Evolutionary conservation across 2,329 filamentous ascomycete genomes (phyloP).

Genomic region (Colletotrichum gigasporum): DNA sequence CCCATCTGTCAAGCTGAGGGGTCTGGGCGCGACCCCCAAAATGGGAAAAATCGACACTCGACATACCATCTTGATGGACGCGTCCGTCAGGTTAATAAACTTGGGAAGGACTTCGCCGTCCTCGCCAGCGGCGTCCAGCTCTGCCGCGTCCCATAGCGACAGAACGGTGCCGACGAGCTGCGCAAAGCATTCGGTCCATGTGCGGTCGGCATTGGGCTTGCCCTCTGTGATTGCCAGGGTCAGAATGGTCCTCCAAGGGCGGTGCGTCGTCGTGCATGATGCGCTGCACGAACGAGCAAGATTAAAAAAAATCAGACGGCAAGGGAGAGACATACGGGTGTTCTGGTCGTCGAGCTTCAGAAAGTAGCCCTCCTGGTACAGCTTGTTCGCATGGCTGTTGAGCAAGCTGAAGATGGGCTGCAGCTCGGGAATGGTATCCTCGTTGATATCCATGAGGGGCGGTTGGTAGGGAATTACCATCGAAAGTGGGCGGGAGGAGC

Average conservation of each 20-base stretch:
- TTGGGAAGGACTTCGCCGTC: slow-evolving; percentile 87
- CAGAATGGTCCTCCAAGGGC: slow-evolving; percentile 2
- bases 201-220: slow-evolving; percentile 83
- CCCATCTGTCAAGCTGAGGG: neutral
- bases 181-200: slow-evolving; percentile 96
- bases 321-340: slow-evolving; percentile 70
- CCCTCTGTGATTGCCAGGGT: slow-evolving; percentile 68
- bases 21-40: slow-evolving; percentile 6
- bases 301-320: neutral
- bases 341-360: slow-evolving; percentile 96
- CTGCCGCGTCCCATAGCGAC: slow-evolving; percentile 94
- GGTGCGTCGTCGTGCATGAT: neutral
- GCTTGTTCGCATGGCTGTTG: slow-evolving; percentile 94
- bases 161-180: slow-evolving; percentile 95
- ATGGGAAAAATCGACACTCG: neutral
- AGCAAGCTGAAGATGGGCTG: slow-evolving; percentile 93
- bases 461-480: slow-evolving; percentile 89
- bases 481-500: slow-evolving; percentile 77
- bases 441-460: slow-evolving; percentile 83
- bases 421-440: slow-evolving; percentile 90
- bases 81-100: slow-evolving; percentile 97
- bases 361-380: slow-evolving; percentile 98
- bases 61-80: slow-evolving; percentile 94
- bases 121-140: slow-evolving; percentile 86
- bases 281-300: neutral